Evolutionary conservation across 352 stramenopile genomes (phyloP).

Genomic region (Pythium insidiosum): DNA sequence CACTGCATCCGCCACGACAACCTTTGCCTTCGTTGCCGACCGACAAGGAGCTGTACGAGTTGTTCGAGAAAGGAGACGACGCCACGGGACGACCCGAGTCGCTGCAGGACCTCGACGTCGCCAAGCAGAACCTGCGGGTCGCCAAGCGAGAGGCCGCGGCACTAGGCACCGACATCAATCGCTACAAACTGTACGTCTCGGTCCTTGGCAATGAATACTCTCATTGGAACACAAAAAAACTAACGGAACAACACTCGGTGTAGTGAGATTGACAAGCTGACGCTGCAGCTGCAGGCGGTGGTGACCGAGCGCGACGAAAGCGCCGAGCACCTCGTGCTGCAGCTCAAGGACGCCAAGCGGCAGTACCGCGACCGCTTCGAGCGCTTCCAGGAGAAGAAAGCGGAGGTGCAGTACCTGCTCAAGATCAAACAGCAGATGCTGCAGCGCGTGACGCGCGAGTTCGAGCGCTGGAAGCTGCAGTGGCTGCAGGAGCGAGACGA

Average conservation of each 20-base stretch:
- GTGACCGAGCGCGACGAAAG: too few relatives aligned
- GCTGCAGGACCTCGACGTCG: slow-evolving; percentile 41
- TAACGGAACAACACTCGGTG: too few relatives aligned
- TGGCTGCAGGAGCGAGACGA: too few relatives aligned
- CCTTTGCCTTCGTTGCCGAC: slow-evolving; percentile 1
- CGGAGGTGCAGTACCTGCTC: slow-evolving; percentile 37
- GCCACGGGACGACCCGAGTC: slow-evolving; percentile 34
- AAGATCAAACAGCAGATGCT: slow-evolving; percentile 66
- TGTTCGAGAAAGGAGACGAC: slow-evolving; percentile 27
- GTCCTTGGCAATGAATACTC: background rate
- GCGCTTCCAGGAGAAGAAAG: slow-evolving; percentile 40
- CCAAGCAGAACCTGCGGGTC: slow-evolving; percentile 48
- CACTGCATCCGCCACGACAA: too few relatives aligned
- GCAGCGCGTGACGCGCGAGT: slow-evolving; percentile 37
- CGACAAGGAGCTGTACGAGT: slow-evolving; percentile 52
- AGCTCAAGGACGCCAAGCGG: slow-evolving; percentile 56
- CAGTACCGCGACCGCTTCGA: slow-evolving; percentile 38
- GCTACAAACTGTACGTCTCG: slow-evolving; percentile 49
- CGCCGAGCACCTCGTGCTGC: slow-evolving; percentile 21
- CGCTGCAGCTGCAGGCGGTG: slow-evolving; percentile 33
- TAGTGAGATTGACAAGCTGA: slow-evolving; percentile 42
- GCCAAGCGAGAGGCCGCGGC: slow-evolving; percentile 25
- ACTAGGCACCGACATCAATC: slow-evolving; percentile 42
- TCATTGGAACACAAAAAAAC: background rate
- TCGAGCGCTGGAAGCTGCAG: slow-evolving; percentile 47